Percentiles rank a stretch among this genome's conserved stretches.
phyloP scores from a whole-genome alignment of 2,329 filamentous ascomycete species.

The Alternaria consortialis region DNA sequence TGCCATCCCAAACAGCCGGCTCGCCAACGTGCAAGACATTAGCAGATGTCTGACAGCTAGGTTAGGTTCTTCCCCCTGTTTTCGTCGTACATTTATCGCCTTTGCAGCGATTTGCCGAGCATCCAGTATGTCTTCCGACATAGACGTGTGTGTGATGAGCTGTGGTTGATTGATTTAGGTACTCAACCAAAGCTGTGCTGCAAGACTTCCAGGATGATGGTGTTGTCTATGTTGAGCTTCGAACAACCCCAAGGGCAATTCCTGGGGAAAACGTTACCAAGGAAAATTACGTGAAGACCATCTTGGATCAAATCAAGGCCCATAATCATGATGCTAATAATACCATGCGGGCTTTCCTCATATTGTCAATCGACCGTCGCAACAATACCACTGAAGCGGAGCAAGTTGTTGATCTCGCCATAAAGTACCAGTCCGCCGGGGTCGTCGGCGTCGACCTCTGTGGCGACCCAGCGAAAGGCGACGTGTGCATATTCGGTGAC shows the following conservation, averaged over 20 bases:
- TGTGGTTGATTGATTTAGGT: conserved; percentile 43
- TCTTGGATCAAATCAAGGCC: conserved; percentile 69
- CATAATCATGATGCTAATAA: conserved; percentile 55
- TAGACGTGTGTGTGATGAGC: not conserved
- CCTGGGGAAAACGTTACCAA: conserved; percentile 64
- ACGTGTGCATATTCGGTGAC: conserved; percentile 66
- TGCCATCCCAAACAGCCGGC: not conserved
- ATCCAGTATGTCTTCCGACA: conserved; percentile 63
- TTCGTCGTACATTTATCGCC: conserved; percentile 79
- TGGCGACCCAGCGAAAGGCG: conserved; percentile 73
- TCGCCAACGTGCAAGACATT: not conserved
- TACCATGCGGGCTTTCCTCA: conserved; percentile 69
- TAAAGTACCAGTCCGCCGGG: conserved; percentile 60
- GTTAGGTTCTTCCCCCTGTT: conserved; percentile 78
- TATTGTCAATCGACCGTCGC: conserved; percentile 78
- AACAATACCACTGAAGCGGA: conserved; percentile 66
- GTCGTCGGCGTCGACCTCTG: conserved; percentile 82
- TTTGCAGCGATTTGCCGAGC: conserved; percentile 70
- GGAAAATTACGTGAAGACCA: conserved; percentile 69
- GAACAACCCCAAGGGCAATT: conserved; percentile 78
- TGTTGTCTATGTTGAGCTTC: conserved; percentile 79
- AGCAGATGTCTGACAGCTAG: conserved; percentile 25
- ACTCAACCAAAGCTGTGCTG: conserved; percentile 70
- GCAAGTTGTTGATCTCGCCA: conserved; percentile 71
- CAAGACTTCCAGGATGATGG: conserved; percentile 71